Evolutionary conservation across 148 eudicot species (phyloP).

Genomic region (Chenopodium album): DNA sequence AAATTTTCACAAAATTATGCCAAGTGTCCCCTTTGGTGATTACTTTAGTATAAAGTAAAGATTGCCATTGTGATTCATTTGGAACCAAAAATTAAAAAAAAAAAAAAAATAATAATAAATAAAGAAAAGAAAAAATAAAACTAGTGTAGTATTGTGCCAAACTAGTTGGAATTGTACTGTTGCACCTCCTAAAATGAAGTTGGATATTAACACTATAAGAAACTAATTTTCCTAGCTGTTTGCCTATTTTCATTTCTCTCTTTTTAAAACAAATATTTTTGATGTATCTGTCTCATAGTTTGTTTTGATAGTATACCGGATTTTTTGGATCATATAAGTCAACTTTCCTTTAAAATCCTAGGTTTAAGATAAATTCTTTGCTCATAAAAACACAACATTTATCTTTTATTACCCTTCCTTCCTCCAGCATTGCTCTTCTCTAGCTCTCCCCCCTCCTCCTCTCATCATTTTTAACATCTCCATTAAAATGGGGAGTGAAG

Average conservation of each 20-base stretch:
- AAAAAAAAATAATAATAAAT: no score
- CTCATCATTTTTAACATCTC: not conserved
- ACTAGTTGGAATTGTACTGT: no score
- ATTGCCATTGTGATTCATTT: no score
- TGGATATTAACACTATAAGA: not conserved
- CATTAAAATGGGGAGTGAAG: conserved; percentile 6
- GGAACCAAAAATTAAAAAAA: no score
- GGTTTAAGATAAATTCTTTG: not conserved
- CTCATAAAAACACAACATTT: not conserved
- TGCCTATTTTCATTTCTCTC: not conserved
- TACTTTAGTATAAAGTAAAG: no score
- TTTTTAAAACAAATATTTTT: no score
- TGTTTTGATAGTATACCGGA: not conserved
- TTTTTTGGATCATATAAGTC: not conserved
- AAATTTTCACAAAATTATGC: no score
- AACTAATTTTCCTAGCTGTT: not conserved
- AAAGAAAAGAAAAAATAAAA: no score
- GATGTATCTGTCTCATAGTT: not conserved
- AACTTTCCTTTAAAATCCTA: not conserved
- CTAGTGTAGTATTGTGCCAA: no score
- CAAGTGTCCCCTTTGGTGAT: no score
- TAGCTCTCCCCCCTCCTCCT: not conserved
- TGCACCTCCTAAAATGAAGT: not conserved
- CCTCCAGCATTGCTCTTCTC: not conserved
- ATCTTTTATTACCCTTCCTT: not conserved